A percentile compares a stretch with the other conserved stretches of the same genome.
These are phyloP conservation scores for Dactylonectria estremocensis DNA, from an alignment of 2,329 filamentous ascomycete species.

Conservation along the genomic window DNA sequence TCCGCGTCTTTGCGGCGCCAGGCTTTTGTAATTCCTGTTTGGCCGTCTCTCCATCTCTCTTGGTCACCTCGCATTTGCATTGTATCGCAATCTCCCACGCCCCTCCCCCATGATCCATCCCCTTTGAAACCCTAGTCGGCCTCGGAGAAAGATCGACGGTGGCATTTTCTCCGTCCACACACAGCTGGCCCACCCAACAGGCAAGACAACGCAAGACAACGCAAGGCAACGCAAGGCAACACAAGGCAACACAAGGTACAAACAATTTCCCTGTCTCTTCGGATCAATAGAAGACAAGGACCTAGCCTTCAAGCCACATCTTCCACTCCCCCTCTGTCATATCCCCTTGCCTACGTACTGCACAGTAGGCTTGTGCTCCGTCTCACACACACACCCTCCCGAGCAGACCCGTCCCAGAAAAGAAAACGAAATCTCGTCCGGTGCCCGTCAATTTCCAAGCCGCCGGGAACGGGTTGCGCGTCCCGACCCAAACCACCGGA, in stretches of 20 bases:
- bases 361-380: no score
- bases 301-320: no score
- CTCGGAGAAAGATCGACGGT: constrained; percentile 11
- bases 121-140: background rate
- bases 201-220: background rate
- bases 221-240: background rate
- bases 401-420: constrained; percentile 7
- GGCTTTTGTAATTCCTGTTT: constrained; percentile 6
- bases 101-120: background rate
- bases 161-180: background rate
- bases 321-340: no score
- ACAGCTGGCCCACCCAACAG: background rate
- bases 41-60: background rate
- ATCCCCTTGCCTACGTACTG: no score
- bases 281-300: background rate
- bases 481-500: constrained; percentile 47
- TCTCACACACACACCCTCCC: constrained; percentile 2
- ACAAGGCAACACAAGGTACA: background rate
- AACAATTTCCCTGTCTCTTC: background rate
- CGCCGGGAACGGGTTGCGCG: constrained; percentile 40
- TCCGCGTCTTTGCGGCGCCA: background rate
- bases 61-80: constrained; percentile 13
- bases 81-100: constrained; percentile 25
- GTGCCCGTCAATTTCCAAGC: constrained; percentile 37
- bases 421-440: background rate